Evolutionary conservation across 2,329 filamentous ascomycete genomes (phyloP).

Genomic region (Niveomyces coronatus): DNA sequence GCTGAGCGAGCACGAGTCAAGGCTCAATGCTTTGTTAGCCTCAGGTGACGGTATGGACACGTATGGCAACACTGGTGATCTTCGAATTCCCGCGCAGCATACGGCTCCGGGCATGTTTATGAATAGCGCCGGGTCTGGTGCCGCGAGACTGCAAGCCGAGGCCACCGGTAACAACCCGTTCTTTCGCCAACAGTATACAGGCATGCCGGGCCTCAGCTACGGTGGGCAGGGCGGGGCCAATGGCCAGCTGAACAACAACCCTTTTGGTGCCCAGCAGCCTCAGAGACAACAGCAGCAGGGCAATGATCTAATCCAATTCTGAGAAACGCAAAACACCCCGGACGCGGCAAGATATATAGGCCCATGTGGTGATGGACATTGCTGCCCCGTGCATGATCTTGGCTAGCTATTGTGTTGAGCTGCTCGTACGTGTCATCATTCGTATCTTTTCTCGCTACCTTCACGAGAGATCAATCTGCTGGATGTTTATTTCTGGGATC

Average conservation of each 20-base stretch:
- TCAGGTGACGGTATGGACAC: conserved; percentile 91
- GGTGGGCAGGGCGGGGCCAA: conserved; percentile 41
- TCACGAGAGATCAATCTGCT: too few species aligned
- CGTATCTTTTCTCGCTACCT: too few species aligned
- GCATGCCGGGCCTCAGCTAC: conserved; percentile 54
- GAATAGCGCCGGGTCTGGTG: conserved; percentile 82
- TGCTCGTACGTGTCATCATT: too few species aligned
- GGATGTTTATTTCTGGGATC: too few species aligned
- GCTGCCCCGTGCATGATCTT: too few species aligned
- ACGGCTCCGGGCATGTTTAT: conserved; percentile 94
- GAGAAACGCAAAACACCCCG: conserved; percentile 15
- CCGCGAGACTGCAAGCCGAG: conserved; percentile 56
- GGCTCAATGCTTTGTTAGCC: conserved; percentile 77
- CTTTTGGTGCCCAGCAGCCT: conserved; percentile 41
- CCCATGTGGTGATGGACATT: too few species aligned
- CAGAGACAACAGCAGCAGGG: conserved; percentile 36
- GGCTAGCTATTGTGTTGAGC: too few species aligned
- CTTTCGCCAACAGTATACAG: conserved; percentile 72
- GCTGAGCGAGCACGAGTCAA: conserved; percentile 55
- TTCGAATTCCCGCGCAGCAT: conserved; percentile 92
- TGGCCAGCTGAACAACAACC: conserved; percentile 42
- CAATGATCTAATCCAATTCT: conserved; percentile 56
- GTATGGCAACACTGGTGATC: conserved; percentile 91
- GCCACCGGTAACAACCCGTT: conserved; percentile 87
- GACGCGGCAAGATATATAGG: too few species aligned